Percentiles rank a stretch among this genome's conserved stretches.
Evolutionary conservation across 139 green algal genomes (phyloP).

Genomic region (Axilococcus clingmanii): DNA sequence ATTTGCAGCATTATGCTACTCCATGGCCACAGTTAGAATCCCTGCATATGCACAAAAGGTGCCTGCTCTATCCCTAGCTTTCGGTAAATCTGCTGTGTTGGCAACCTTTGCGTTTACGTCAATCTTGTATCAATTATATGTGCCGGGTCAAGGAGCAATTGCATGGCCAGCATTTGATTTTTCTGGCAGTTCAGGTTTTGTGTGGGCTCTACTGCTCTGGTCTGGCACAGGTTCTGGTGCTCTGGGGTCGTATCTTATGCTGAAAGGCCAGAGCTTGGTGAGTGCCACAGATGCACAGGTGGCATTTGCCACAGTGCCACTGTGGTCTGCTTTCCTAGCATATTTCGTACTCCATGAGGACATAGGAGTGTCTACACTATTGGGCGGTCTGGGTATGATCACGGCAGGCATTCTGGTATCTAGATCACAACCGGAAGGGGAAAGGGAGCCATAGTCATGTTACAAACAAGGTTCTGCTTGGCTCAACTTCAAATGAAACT

Average conservation of each 20-base stretch:
- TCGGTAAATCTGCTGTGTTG: conserved; percentile 19
- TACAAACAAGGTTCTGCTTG: not conserved
- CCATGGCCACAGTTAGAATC: conserved; percentile 17
- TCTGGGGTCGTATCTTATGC: conserved; percentile 10
- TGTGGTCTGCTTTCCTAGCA: conserved; percentile 15
- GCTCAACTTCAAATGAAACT: conserved; percentile 2
- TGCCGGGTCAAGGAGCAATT: not conserved
- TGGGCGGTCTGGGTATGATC: conserved; percentile 15
- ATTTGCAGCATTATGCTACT: conserved; percentile 22
- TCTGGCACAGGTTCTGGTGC: conserved; percentile 14
- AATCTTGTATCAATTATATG: not conserved
- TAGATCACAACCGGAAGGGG: not conserved
- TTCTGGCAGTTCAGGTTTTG: not conserved
- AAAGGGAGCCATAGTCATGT: not conserved
- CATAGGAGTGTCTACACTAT: conserved; percentile 1
- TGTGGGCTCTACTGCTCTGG: conserved; percentile 8
- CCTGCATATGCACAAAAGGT: conserved; percentile 16
- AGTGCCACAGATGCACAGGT: conserved; percentile 16
- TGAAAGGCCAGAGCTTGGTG: conserved; percentile 25
- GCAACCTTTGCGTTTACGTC: not conserved
- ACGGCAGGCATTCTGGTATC: not conserved
- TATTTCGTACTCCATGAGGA: conserved; percentile 8
- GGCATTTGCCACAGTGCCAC: conserved; percentile 15
- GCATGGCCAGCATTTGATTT: not conserved
- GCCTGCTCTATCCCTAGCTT: conserved; percentile 12